Percentiles rank a stretch among this genome's conserved stretches.
phyloP scores from a whole-genome alignment of 139 green algal genomes.

The Pleodorina starrii region DNA sequence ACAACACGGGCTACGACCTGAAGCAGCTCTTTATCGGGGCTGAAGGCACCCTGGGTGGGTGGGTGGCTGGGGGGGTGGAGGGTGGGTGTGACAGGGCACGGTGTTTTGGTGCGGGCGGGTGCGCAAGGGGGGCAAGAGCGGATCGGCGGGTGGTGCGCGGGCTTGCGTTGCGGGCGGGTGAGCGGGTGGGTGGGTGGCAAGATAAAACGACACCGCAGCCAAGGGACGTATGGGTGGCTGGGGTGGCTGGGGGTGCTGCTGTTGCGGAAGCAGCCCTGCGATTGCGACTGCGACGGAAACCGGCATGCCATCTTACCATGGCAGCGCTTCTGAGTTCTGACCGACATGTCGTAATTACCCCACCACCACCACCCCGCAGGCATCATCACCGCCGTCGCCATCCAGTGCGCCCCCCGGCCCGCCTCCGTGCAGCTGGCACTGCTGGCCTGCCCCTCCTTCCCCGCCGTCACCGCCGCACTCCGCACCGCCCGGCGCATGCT shows the following conservation, averaged over 20 bases:
- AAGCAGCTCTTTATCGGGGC: slow-evolving; percentile 99
- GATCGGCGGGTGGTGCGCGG: background rate
- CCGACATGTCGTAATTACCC: too few relatives aligned
- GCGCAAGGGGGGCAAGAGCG: background rate
- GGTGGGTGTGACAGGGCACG: background rate
- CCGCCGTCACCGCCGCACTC: slow-evolving; percentile 74
- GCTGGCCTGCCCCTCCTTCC: slow-evolving; percentile 78
- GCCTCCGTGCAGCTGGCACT: slow-evolving; percentile 83
- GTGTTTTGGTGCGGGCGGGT: too few relatives aligned
- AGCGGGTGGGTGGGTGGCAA: background rate
- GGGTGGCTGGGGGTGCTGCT: background rate
- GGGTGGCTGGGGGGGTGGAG: background rate
- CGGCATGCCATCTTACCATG: too few relatives aligned
- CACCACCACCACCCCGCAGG: too few relatives aligned
- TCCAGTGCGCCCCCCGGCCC: slow-evolving; percentile 82
- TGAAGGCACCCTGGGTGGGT: slow-evolving; percentile 94
- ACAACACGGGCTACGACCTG: slow-evolving; percentile 99
- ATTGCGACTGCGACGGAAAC: too few relatives aligned
- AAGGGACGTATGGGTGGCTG: background rate
- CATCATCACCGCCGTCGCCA: slow-evolving; percentile 86
- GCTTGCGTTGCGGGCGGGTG: background rate
- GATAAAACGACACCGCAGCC: background rate
- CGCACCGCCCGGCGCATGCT: slow-evolving; percentile 72
- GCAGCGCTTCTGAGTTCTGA: too few relatives aligned
- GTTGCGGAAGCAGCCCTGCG: too few relatives aligned